phyloP scores from a whole-genome alignment of 2,329 filamentous ascomycete species.

The Ilyonectria destructans region DNA sequence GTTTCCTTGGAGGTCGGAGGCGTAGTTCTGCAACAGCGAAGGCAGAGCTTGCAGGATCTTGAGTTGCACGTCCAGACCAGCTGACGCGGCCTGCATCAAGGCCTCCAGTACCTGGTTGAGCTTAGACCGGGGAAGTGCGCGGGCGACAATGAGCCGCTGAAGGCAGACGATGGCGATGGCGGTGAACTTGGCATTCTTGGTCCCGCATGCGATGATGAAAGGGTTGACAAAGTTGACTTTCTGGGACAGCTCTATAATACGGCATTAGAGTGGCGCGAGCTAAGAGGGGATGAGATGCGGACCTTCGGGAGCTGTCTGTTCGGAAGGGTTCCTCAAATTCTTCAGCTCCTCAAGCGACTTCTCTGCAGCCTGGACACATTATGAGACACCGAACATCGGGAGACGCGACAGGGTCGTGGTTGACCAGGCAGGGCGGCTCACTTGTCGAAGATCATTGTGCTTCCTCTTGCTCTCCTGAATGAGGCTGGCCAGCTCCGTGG shows the following conservation, averaged over 20 bases:
- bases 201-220: conserved; percentile 93
- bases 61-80: conserved; percentile 90
- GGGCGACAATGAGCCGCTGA: conserved; percentile 88
- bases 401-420: background rate
- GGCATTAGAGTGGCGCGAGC: conserved; percentile 39
- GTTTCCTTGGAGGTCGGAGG: conserved; percentile 84
- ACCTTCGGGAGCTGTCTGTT: conserved; percentile 59
- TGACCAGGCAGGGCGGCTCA: conserved; percentile 56
- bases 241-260: conserved; percentile 81
- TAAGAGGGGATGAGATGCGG: conserved; percentile 35
- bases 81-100: conserved; percentile 86
- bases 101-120: conserved; percentile 91
- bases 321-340: conserved; percentile 54
- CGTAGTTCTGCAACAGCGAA: conserved; percentile 91
- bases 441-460: conserved; percentile 89
- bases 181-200: conserved; percentile 92
- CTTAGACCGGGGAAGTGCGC: conserved; percentile 83
- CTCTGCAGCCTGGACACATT: conserved; percentile 81
- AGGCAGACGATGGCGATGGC: conserved; percentile 90
- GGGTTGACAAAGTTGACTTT: conserved; percentile 90
- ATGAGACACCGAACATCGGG: conserved; percentile 20
- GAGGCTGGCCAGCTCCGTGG: conserved; percentile 89
- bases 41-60: conserved; percentile 96
- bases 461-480: conserved; percentile 97
- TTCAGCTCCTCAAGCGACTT: conserved; percentile 94